A percentile compares a stretch with the other conserved stretches of the same genome.
Evolutionary conservation across 306 rosid genomes (phyloP).

Genomic region (Adenanthera pavonina): DNA sequence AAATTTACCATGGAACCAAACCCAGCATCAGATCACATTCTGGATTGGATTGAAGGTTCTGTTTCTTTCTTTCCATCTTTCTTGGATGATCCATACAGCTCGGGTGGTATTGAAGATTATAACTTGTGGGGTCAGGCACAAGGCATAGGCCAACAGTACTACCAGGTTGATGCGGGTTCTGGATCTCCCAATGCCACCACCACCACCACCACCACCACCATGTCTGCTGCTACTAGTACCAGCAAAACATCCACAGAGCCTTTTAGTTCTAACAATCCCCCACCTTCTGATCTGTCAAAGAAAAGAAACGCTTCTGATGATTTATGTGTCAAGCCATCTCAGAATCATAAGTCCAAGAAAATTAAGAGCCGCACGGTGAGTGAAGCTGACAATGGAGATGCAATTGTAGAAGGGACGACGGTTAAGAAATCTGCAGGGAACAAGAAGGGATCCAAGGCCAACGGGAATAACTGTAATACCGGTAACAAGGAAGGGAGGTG

Average conservation of each 20-base stretch:
- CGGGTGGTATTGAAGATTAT: slow-evolving; percentile 55
- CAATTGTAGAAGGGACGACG: slow-evolving; percentile 38
- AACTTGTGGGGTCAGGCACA: slow-evolving; percentile 70
- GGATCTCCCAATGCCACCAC: slow-evolving; percentile 43
- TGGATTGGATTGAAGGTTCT: slow-evolving; percentile 84
- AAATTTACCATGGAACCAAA: slow-evolving; percentile 69
- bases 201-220: slow-evolving; percentile 37
- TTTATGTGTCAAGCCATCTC: slow-evolving; percentile 45
- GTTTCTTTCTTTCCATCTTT: slow-evolving; percentile 73
- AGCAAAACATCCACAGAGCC: slow-evolving; percentile 46
- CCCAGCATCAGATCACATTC: slow-evolving; percentile 64
- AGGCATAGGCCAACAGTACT: slow-evolving; percentile 46
- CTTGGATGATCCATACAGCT: slow-evolving; percentile 65
- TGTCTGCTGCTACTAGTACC: slow-evolving; percentile 26
- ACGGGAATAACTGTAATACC: slow-evolving; percentile 61
- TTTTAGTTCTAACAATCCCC: slow-evolving; percentile 32
- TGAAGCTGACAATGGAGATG: slow-evolving; percentile 49
- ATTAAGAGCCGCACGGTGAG: slow-evolving; percentile 41
- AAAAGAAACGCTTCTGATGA: slow-evolving; percentile 58
- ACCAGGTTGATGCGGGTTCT: slow-evolving; percentile 41
- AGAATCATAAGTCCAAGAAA: slow-evolving; percentile 46
- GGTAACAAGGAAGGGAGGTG: slow-evolving; percentile 90
- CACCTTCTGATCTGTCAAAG: slow-evolving; percentile 60
- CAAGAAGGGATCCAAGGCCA: slow-evolving; percentile 60
- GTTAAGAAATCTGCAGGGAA: slow-evolving; percentile 57